Percentiles rank a stretch among this genome's conserved stretches.
Evolutionary conservation across 257 asterid species (phyloP).

Genomic region (Mitragyna speciosa): DNA sequence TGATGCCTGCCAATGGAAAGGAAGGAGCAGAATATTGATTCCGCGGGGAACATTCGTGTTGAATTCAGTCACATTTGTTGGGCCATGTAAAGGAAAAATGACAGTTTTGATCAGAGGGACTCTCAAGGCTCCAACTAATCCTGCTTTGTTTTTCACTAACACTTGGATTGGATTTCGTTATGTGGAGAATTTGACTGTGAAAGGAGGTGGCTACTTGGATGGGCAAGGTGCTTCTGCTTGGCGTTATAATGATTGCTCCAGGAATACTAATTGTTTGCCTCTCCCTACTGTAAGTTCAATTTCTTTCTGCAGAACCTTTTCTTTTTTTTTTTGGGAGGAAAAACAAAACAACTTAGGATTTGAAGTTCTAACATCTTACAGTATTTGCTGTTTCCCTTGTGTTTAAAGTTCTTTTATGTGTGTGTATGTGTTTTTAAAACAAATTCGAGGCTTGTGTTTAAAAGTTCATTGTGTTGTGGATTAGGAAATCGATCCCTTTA

Average conservation of each 20-base stretch:
- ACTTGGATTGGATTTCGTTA: constrained; percentile 76
- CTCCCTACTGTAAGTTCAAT: constrained; percentile 61
- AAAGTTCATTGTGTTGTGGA: too few relatives aligned
- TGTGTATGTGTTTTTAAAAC: too few relatives aligned
- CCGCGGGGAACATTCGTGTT: constrained; percentile 50
- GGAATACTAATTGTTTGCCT: constrained; percentile 39
- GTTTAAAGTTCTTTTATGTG: too few relatives aligned
- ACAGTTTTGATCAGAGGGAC: constrained; percentile 43
- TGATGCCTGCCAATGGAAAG: constrained; percentile 50
- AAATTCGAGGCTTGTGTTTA: too few relatives aligned
- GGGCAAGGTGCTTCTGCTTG: constrained; percentile 74
- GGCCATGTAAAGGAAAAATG: constrained; percentile 48
- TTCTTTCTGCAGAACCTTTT: not conserved
- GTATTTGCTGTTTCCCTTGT: too few relatives aligned
- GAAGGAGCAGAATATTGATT: constrained; percentile 43
- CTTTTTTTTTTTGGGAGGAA: too few relatives aligned
- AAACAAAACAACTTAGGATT: too few relatives aligned
- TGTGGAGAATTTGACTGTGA: constrained; percentile 38
- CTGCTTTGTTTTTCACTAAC: constrained; percentile 20
- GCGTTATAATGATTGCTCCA: constrained; percentile 59
- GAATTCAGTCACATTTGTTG: constrained; percentile 42
- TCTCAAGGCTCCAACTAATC: constrained; percentile 49
- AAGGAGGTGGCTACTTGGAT: constrained; percentile 73
- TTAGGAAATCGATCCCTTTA: too few relatives aligned
- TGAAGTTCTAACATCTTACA: too few relatives aligned